Percentiles rank a stretch among this genome's conserved stretches.
Conservation (phyloP, 495 filamentous ascomycete species). For the Schizothecium vesticola region DNA sequence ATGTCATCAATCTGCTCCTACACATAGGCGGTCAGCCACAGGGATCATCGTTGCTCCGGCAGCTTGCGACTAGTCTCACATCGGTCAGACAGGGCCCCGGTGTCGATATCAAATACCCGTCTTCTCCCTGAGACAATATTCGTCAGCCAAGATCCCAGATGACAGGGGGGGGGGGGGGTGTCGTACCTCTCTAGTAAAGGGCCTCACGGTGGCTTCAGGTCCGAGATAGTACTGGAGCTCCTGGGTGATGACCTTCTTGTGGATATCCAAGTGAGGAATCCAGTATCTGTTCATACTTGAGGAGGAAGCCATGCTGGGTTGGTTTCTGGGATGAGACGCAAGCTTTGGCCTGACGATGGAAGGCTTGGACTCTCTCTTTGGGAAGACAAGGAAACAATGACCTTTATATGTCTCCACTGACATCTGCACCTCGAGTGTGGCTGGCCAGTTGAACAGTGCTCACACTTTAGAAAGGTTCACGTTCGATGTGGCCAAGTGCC, state of each 20-base stretch:
- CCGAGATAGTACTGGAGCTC: constrained; percentile 54
- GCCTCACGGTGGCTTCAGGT: constrained; percentile 47
- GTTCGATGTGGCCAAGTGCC: constrained; percentile 14
- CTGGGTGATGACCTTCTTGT: constrained; percentile 52
- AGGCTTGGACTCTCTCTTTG: background rate
- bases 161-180: constrained; percentile 6
- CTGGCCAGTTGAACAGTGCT: constrained; percentile 18
- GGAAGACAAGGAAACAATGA: constrained; percentile 1
- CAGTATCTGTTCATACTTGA: constrained; percentile 49
- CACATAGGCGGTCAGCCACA: constrained; percentile 25
- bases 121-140: constrained; percentile 42
- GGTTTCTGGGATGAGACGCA: background rate
- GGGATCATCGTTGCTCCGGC: constrained; percentile 3
- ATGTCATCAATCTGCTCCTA: constrained; percentile 57
- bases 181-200: constrained; percentile 49
- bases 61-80: constrained; percentile 33
- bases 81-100: constrained; percentile 50
- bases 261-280: constrained; percentile 53
- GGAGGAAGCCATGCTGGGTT: constrained; percentile 33
- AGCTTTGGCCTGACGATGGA: background rate
- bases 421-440: constrained; percentile 4
- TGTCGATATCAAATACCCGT: constrained; percentile 53
- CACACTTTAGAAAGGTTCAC: constrained; percentile 12
- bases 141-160: constrained; percentile 26
- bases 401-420: constrained; percentile 13